These are phyloP conservation scores for Radiomyces spectabilis DNA, from an alignment of 192 early-diverging fungal species.

Conservation along the genomic window DNA sequence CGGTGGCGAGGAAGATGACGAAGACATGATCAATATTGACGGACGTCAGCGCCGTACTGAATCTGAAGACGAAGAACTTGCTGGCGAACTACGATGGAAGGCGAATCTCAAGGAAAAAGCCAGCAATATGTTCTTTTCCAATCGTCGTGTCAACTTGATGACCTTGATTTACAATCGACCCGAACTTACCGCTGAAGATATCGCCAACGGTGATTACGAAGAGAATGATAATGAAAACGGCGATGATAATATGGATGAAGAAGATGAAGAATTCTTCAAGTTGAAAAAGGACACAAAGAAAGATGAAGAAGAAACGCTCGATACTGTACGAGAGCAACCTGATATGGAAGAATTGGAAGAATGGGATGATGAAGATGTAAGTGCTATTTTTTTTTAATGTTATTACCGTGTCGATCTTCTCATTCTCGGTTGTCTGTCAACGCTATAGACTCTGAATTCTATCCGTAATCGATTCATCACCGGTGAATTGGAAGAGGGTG, in stretches of 20 bases:
- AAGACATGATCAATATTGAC: slow-evolving; percentile 28
- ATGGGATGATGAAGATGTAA: slow-evolving; percentile 62
- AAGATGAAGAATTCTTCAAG: slow-evolving; percentile 47
- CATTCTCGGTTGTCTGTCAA: background rate
- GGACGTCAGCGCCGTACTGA: slow-evolving; percentile 21
- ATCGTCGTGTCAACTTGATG: slow-evolving; percentile 77
- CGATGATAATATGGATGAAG: slow-evolving; percentile 17
- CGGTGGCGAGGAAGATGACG: slow-evolving; percentile 33
- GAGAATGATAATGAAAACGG: slow-evolving; percentile 18
- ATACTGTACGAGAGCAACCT: slow-evolving; percentile 64
- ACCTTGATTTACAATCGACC: slow-evolving; percentile 73
- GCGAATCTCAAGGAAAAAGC: slow-evolving; percentile 57
- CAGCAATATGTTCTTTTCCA: slow-evolving; percentile 40
- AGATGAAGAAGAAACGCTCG: slow-evolving; percentile 35
- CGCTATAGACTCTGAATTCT: slow-evolving; percentile 49
- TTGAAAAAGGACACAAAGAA: slow-evolving; percentile 32
- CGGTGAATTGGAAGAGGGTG: slow-evolving; percentile 32
- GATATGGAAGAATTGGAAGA: slow-evolving; percentile 48
- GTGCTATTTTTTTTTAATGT: background rate
- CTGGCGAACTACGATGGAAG: slow-evolving; percentile 63
- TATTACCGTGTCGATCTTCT: background rate
- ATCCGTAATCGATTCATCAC: slow-evolving; percentile 76
- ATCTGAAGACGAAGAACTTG: slow-evolving; percentile 31
- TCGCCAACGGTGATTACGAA: slow-evolving; percentile 28
- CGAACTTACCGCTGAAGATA: slow-evolving; percentile 43